Evolutionary conservation across 2,329 filamentous ascomycete genomes (phyloP), one percentile per base, ranked within the genome.

Genomic region (Pseudogymnoascus sp.): DNA sequence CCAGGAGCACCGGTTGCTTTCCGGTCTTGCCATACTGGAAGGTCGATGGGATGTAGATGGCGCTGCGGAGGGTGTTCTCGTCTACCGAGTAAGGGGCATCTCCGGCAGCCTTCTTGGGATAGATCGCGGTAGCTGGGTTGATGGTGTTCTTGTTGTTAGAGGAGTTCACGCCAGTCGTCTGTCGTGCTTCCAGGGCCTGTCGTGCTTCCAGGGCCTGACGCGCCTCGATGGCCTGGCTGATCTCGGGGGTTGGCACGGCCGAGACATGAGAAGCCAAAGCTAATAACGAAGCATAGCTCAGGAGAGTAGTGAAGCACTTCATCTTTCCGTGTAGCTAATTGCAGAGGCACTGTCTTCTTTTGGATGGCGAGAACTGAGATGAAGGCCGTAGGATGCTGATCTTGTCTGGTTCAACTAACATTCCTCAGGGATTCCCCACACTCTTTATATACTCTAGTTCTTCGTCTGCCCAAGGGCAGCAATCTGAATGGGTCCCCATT

Each of bases 61-160:
- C 82, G n/a, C 75, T 70, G 25, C 81, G 78, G 14, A 85, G 75
- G 8, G 72, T 68, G 0, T 68, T 63, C 68, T 85, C 82, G 0
- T 75, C 68, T 3, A 83, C 63, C 0, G 75, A 76, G 70, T 83
- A 85, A 0, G 77, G 75, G 0, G 81, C 78, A 68, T 85, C 82
- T 1, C 64, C 69, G 8, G 71, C 60, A 18, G 69, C 68, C 42
- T 71, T 72, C 65, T 73, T 74, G 1, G 76, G 78, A 42, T 75
- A 81, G 18, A 77, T 73, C 2, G 49, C 6, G n/a, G 28, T 56
- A 66, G 34, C 60, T 37, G 42, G 56, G 34, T 66, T 63, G 11
- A 62, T 36, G 16, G 36, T 56, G 38, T 69, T 68, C 38, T 43
- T 31, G 25, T 63, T 68, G 14, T 34, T 62, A 7, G 53, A 21